Evolutionary conservation across 1,284 basidiomycete genomes (phyloP).

Genomic region (Microbotryum violaceum): DNA sequence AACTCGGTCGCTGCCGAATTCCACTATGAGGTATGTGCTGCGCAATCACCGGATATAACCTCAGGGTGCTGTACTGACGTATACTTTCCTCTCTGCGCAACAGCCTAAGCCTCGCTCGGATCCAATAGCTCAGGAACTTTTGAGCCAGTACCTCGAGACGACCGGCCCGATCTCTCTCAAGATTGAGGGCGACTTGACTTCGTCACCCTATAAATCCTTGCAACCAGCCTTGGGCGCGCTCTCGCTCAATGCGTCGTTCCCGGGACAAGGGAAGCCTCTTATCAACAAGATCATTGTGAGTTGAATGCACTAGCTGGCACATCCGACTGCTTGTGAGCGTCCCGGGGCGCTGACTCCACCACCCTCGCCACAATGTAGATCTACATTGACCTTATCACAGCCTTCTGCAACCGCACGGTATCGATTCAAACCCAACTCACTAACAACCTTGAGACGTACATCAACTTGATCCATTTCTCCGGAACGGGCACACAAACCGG

Average conservation of each 20-base stretch:
- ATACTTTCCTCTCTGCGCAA: not conserved
- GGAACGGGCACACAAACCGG: slow-evolving; percentile 16
- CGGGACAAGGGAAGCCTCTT: slow-evolving; percentile 46
- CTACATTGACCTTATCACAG: slow-evolving; percentile 43
- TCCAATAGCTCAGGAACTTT: slow-evolving; percentile 50
- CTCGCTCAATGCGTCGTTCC: slow-evolving; percentile 49
- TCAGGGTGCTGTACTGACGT: too few species aligned
- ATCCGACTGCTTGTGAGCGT: too few species aligned
- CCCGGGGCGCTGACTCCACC: too few species aligned
- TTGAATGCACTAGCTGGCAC: too few species aligned
- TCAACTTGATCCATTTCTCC: slow-evolving; percentile 8
- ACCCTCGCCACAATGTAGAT: not conserved
- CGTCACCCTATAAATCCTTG: slow-evolving; percentile 59
- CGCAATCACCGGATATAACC: too few species aligned
- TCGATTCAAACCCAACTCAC: slow-evolving; percentile 15
- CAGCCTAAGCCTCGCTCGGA: slow-evolving; percentile 56
- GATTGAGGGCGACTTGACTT: slow-evolving; percentile 54
- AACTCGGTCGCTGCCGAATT: slow-evolving; percentile 56
- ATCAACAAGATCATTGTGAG: slow-evolving; percentile 43
- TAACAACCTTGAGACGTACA: slow-evolving; percentile 22
- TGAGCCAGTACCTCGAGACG: slow-evolving; percentile 37
- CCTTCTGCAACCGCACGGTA: slow-evolving; percentile 37
- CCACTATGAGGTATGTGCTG: slow-evolving; percentile 48
- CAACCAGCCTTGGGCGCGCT: slow-evolving; percentile 54
- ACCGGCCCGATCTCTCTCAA: slow-evolving; percentile 46